Evolutionary conservation across 2,329 filamentous ascomycete species (phyloP).

Genomic region (Pochonia chlamydosporia): DNA sequence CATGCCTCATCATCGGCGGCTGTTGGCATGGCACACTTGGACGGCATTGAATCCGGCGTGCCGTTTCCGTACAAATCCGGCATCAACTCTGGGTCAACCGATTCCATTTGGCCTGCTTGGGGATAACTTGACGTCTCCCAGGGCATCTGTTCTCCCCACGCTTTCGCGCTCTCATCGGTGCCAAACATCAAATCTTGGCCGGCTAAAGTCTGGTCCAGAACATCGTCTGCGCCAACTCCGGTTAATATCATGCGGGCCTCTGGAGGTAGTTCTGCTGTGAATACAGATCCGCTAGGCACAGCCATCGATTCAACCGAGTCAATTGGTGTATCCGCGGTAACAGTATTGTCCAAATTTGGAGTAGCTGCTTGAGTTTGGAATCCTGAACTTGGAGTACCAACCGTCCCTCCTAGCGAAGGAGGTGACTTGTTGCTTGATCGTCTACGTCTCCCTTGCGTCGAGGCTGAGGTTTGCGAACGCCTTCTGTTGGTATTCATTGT

Average conservation of each 20-base stretch:
- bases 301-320: constrained; percentile 7
- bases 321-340: constrained; percentile 13
- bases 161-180: background rate
- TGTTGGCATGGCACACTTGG: constrained; percentile 2
- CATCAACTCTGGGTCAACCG: constrained; percentile 5
- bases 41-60: background rate
- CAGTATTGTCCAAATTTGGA: constrained; percentile 8
- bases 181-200: constrained; percentile 12
- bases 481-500: background rate
- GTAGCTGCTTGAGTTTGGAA: background rate
- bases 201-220: constrained; percentile 13
- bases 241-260: constrained; percentile 36
- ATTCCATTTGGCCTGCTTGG: background rate
- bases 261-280: constrained; percentile 35
- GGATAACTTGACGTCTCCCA: constrained; percentile 4
- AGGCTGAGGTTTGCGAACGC: background rate
- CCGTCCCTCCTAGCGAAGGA: background rate
- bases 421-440: background rate
- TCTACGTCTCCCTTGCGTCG: background rate
- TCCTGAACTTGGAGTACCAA: background rate
- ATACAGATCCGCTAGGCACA: constrained; percentile 23
- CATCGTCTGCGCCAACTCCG: constrained; percentile 24
- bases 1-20: constrained; percentile 21
- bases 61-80: background rate
- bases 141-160: too few species aligned